Conservation (phyloP, 768 basidiomycete species). For the Erythrobasidium yunnanense region DNA sequence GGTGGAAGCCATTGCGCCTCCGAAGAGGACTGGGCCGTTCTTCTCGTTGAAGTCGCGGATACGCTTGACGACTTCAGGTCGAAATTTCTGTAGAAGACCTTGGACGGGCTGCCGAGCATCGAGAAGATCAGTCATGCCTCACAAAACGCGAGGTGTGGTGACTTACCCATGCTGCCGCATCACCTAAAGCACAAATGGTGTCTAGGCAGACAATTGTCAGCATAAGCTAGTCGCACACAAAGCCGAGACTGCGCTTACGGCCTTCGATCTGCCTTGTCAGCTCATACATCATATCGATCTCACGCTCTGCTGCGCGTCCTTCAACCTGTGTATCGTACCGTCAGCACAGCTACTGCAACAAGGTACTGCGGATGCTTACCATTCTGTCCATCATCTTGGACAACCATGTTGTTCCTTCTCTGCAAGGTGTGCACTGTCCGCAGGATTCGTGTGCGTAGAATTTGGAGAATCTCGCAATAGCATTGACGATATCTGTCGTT, state of each 20-base stretch:
- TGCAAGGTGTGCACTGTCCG: constrained; percentile 60
- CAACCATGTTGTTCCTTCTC: constrained; percentile 97
- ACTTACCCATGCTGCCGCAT: constrained; percentile 41
- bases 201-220: too few relatives aligned
- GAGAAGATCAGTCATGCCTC: too few relatives aligned
- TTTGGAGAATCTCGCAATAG: constrained; percentile 86
- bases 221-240: too few relatives aligned
- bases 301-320: constrained; percentile 76
- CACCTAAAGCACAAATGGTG: constrained; percentile 75
- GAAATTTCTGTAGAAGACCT: constrained; percentile 93
- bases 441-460: constrained; percentile 99
- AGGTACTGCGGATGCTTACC: constrained; percentile 44
- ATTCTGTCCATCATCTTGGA: constrained; percentile 99
- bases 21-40: constrained; percentile 77
- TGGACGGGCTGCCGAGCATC: too few relatives aligned
- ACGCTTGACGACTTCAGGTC: constrained; percentile 82
- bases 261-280: constrained; percentile 54
- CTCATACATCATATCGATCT: constrained; percentile 97
- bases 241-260: constrained; percentile 33
- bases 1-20: constrained; percentile 47
- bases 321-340: constrained; percentile 42
- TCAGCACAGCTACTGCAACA: neutral
- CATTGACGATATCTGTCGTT: constrained; percentile 83
- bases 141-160: too few relatives aligned
- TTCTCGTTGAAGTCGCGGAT: constrained; percentile 63